Base-by-base conservation (phyloP, 2,329 filamentous ascomycete genomes). In the Hypoxylon sp. region DNA sequence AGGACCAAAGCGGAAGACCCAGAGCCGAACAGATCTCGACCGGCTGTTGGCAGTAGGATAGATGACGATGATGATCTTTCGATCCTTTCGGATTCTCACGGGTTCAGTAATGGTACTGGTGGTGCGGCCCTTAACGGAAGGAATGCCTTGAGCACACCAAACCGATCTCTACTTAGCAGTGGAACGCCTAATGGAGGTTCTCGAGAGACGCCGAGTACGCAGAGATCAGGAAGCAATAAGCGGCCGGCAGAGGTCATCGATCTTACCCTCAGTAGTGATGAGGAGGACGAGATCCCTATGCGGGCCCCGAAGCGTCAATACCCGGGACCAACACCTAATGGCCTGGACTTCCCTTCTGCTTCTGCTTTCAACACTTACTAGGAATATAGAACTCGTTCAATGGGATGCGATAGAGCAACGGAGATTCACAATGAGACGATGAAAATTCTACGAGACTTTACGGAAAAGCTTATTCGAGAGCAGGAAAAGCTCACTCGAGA, bases 261-360 rank as follows among this genome's bases (percentile, higher is more conserved):
- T 70, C 76, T 89, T 65, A 89, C 87, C 0, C 74, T 86, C 5
- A 86, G 84, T 49, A 85, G 87, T 55, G 84, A 87, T 45, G 83
- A 86, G 38, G 82, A 83, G 16, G 80, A 81, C 48, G 78, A 81
- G 3, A 73, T 79, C 2, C 78, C 79, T 30, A 32, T 60, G 7
- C 82, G 81, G 7, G 78, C 83, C 1, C 65, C 77, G 4, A 88
- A 88, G 76, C 80, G 85, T 50, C 81, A 83, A 64, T 78, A 78
- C 40, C 22, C 56, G 4, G 70, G 69, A 3, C 52, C 58, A 7
- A 32, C 48, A 9, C 46, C 56, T 32, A 57, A 52, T 22, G 51
- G 50, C 14, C 32, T 69, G 8, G 36, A 26, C 28, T 68, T 42
- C 26, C 51, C 61, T 28, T 46, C 71, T 58, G 54, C 40, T 32